Evolutionary conservation across 352 stramenopile species (phyloP), one percentile per base, ranked within the genome.

Genomic region (Phytopythium litorale): DNA sequence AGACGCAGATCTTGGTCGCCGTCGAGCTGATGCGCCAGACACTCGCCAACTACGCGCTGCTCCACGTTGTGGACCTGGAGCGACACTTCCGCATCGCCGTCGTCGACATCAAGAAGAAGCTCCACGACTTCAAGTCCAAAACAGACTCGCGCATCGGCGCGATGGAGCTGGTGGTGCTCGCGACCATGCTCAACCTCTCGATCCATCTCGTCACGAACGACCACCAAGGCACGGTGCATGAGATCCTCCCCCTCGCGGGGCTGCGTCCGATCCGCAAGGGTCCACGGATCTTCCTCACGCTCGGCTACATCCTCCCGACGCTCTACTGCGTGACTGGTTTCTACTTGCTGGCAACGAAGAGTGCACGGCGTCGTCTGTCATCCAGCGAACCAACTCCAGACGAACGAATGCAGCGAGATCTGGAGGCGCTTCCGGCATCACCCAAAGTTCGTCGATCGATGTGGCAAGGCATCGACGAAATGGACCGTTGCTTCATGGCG

Each of bases 171-270:
- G 70, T 85, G 28, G 45, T 90, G 59, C 76, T 95, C 12, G 80
- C 72, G 5, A 88, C 84, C 7, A 92, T 93, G 78, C 61, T 95
- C 8, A 75, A 95, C 64, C 61, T 93, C 16, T 79, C 71, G 0
- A 89, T 95, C 58, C 68, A 71, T 19, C 67, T 95, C 32, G 71
- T 95, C 57, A 91, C 84, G 7, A 93, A 95, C 61, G 86, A 95
- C 67, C 83, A 94, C 59, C 65, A 87, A 28, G 81, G 79, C 9
- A 86, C 81, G 0, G 66, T 89, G 32, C 79, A 90, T 28, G 68
- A 74, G 53, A 87, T 95, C 49, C 35, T 75, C 13, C 86, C 86
- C 3, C 70, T 92, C 23, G 38, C 70, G 9, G 72, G 66, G 6
- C 43, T 92, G 19, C 62, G 66, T 23, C 67, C 81, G 3, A 80